These are phyloP conservation scores for Sclerotinia nivalis DNA, from an alignment of 2,329 filamentous ascomycete species.

Conservation along the genomic window DNA sequence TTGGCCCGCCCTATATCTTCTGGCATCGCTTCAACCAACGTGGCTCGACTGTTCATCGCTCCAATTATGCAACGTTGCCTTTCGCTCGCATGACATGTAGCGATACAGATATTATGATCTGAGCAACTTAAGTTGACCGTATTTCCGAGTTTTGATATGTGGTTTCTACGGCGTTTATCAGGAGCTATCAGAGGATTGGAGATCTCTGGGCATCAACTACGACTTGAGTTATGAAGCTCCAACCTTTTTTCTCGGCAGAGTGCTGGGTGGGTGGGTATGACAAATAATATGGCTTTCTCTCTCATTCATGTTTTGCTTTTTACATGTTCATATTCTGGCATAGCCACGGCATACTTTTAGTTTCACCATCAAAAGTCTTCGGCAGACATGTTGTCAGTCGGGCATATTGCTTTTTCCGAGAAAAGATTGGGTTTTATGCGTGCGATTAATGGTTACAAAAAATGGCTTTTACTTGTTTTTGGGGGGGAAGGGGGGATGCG, in stretches of 20 bases:
- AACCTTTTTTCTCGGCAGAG: slow-evolving; percentile 17
- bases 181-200: slow-evolving; percentile 40
- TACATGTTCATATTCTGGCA: slow-evolving; percentile 37
- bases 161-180: slow-evolving; percentile 39
- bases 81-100: slow-evolving; percentile 22
- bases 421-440: slow-evolving; percentile 27
- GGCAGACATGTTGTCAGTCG: slow-evolving; percentile 26
- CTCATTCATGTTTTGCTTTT: slow-evolving; percentile 34
- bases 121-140: slow-evolving; percentile 36
- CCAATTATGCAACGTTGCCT: slow-evolving; percentile 17
- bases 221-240: slow-evolving; percentile 7
- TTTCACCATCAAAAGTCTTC: slow-evolving; percentile 30
- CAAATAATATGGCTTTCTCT: slow-evolving; percentile 30
- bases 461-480: slow-evolving; percentile 24
- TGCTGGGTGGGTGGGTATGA: slow-evolving; percentile 6
- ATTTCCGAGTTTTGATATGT: slow-evolving; percentile 39
- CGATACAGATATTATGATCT: slow-evolving; percentile 27
- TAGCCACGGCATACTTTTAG: slow-evolving; percentile 29
- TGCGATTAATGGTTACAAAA: slow-evolving; percentile 33
- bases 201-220: slow-evolving; percentile 33
- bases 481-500: background rate
- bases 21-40: slow-evolving; percentile 14
- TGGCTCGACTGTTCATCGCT: slow-evolving; percentile 17
- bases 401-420: slow-evolving; percentile 31
- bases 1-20: slow-evolving; percentile 5